Percentiles rank a stretch among this genome's conserved stretches.
Conservation (phyloP, 495 filamentous ascomycete genomes). For the Oidiodendron maius region DNA sequence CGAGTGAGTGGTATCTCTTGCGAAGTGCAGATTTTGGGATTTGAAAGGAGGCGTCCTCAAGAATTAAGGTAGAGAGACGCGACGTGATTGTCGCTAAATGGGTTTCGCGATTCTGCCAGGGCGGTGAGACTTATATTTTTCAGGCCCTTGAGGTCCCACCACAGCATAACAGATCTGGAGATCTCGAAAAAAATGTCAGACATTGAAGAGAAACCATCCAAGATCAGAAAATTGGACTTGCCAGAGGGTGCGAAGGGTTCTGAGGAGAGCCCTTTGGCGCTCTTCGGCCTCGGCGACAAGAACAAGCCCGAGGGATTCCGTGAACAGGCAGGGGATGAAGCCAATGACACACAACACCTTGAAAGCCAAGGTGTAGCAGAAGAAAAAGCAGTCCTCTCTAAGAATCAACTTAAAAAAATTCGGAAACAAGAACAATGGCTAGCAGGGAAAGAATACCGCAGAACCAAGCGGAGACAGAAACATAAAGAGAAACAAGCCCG, state of each 20-base stretch:
- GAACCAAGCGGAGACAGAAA: conserved; percentile 66
- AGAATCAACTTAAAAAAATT: conserved; percentile 75
- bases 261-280: background rate
- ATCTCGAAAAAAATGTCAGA: conserved; percentile 17
- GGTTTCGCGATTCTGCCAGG: background rate
- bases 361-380: conserved; percentile 6
- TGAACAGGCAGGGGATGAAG: background rate
- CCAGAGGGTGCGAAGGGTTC: background rate
- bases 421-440: conserved; percentile 62
- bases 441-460: conserved; percentile 60
- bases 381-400: conserved; percentile 51
- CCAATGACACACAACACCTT: background rate
- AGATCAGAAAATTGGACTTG: conserved; percentile 18
- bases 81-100: background rate
- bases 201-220: conserved; percentile 19
- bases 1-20: too few relatives aligned
- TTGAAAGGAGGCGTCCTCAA: too few relatives aligned
- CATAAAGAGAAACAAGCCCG: conserved; percentile 55
- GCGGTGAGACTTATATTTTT: background rate
- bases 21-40: too few relatives aligned
- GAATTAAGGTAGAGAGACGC: conserved; percentile 5
- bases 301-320: background rate
- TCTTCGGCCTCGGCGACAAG: background rate
- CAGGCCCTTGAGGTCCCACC: background rate
- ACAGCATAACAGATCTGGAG: background rate